Base-by-base conservation (phyloP, 805 yeast genomes). In the Candida sithepensis region DNA sequence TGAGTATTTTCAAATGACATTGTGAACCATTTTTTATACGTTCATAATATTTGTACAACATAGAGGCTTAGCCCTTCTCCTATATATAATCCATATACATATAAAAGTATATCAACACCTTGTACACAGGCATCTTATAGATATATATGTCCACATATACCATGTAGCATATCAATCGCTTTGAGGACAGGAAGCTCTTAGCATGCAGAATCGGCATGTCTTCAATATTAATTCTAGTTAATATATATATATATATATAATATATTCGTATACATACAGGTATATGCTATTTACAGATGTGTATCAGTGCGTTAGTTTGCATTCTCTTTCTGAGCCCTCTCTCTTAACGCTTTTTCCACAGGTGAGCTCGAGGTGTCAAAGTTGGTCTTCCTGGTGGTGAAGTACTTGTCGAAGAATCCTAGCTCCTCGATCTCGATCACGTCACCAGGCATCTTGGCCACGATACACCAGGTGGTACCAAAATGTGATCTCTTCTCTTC, bases 401-500 rank as follows among this genome's bases (percentile, higher is more conserved):
- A 70, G 47, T 77, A 79, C 53, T 77, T 78, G 48, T 79, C 81
- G 33, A 72, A 60, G 55, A 77, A 75, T 0, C 77, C 72, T 51
- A 77, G 58, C 52, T 78, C 84, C 26, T 69, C 73, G 24, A 64
- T 59, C 41, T 69, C 70, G 58, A 70, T 71, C 5, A 77, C 72
- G 60, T 85, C 92, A 46, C 82, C 85, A n/a, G 85, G 84, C 55
- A 77, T 73, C 67, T 87, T 87, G 39, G 89, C 85, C 7, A 85
- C 81, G 55, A 85, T 73, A 67, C 85, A 78, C 94, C 94, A 91
- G 4, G 97, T 89, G 1, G 98, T 87, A 19, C 98, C 98, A 51
- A 94, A 75, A 68, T 94, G 97, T 19, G 82, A 82, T 54, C 96
- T 74, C 52, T 79, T 81, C 59, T 88, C 92, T 55, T 81, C 82